These are phyloP conservation scores for Smallanthus sonchifolius DNA, from an alignment of 129 eudicot genomes.

Conservation along the genomic window DNA sequence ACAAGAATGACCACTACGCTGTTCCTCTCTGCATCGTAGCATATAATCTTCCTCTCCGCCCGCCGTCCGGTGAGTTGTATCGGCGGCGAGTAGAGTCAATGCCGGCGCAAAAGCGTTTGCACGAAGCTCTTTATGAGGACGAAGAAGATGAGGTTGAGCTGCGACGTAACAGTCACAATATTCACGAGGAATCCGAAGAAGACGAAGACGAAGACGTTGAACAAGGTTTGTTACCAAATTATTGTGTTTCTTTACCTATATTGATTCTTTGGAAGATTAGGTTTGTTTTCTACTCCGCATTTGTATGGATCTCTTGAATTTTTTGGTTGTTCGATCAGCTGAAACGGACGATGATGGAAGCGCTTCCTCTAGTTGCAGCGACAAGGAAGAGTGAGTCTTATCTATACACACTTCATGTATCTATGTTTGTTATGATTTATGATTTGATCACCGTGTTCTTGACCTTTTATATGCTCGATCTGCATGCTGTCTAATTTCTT, in stretches of 20 bases:
- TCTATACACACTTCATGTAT: neutral
- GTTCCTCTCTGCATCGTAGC: slow-evolving; percentile 26
- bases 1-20: neutral
- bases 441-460: slow-evolving; percentile 12
- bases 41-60: slow-evolving; percentile 22
- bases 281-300: too few species aligned
- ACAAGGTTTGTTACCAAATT: slow-evolving; percentile 14
- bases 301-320: too few species aligned
- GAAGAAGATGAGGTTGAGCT: slow-evolving; percentile 27
- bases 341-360: slow-evolving; percentile 44
- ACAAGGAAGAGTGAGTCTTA: slow-evolving; percentile 71
- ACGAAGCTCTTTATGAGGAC: slow-evolving; percentile 22
- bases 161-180: slow-evolving; percentile 20
- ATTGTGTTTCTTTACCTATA: neutral
- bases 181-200: slow-evolving; percentile 19
- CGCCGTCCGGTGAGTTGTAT: slow-evolving; percentile 28
- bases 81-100: slow-evolving; percentile 31
- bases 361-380: slow-evolving; percentile 39
- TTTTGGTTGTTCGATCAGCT: slow-evolving; percentile 12
- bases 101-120: slow-evolving; percentile 41
- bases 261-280: neutral
- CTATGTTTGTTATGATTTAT: slow-evolving; percentile 20
- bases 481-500: slow-evolving; percentile 20
- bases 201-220: slow-evolving; percentile 22
- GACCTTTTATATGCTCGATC: slow-evolving; percentile 20